Base-by-base conservation (phyloP, 1,284 basidiomycete species). In the Cutaneotrichosporon sp. region DNA sequence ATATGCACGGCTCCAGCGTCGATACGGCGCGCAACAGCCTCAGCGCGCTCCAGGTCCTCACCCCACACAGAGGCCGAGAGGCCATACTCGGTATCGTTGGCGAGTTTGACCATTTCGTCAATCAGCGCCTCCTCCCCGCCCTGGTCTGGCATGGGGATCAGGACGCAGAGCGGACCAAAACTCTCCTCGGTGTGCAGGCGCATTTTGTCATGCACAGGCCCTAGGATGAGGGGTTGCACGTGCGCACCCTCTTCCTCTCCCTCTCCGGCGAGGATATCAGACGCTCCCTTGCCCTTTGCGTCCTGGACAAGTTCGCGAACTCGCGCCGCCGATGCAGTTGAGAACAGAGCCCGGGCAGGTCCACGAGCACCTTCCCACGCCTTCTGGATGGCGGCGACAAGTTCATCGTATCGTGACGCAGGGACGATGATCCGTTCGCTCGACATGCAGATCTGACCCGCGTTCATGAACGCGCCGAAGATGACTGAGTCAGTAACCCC, bases 361-460 rank as follows among this genome's bases (percentile, higher is more conserved):
- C 60, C n/a, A 55, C 38, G 53, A 57, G 38, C 82, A 75, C 32
- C 84, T 65, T 49, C 46, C 72, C 71, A 59, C 32, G 58, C 69
- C 57, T 21, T 38, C 16, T 51, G 62, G 50, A 65, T 65, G 59
- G 10, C 78, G 69, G 68, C 82, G 74, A 55, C 83, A 80, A 59
- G 83, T 77, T 65, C 78, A 77, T 62, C 85, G 67, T 30, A 71
- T 57, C 63, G 69, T 13, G 67, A 62, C 21, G 65, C 69, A 47
- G 76, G 85, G 9, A 87, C 86, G 57, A 89, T 84, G 36, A 89
- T 83, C 32, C 88, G 85, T 71, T 88, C 87, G 2, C 86, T 86
- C 1, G 86, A 86, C 87, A 89, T 89, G 80, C 88, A 89, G 58
- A 89, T 82, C 80, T 89, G 83, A 2, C 88, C 88, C 4, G 85